Percentiles rank a stretch among this genome's conserved stretches.
Conservation (phyloP, 148 eudicot genomes). For the Silene latifolia region DNA sequence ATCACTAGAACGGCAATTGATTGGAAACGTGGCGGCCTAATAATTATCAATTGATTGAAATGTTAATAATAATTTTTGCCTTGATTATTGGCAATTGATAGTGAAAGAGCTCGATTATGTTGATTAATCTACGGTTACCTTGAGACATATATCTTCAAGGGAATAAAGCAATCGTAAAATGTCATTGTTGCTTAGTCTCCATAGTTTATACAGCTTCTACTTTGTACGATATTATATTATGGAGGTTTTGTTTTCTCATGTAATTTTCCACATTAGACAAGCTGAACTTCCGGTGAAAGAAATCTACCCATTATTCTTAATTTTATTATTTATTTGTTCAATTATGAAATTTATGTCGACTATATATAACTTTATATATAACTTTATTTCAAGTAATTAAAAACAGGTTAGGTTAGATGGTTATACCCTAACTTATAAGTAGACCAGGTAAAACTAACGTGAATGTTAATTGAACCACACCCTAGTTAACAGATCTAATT, state of each 20-base stretch:
- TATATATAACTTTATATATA: too few relatives aligned
- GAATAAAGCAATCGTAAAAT: background rate
- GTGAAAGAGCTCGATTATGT: conserved; percentile 8
- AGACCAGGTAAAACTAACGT: too few relatives aligned
- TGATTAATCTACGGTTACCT: background rate
- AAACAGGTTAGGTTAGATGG: too few relatives aligned
- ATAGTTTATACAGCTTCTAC: background rate
- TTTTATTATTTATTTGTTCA: background rate
- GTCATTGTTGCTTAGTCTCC: conserved; percentile 12
- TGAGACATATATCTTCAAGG: background rate
- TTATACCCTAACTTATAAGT: too few relatives aligned
- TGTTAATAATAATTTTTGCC: background rate
- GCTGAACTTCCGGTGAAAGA: background rate
- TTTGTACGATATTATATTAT: background rate
- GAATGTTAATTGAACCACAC: too few relatives aligned
- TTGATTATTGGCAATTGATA: background rate
- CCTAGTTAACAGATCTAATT: too few relatives aligned
- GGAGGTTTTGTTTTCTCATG: background rate
- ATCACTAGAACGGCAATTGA: too few relatives aligned
- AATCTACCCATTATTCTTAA: background rate
- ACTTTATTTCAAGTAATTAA: too few relatives aligned
- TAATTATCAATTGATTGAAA: background rate
- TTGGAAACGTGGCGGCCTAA: background rate
- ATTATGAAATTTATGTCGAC: background rate
- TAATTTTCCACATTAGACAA: conserved; percentile 4